Base-by-base conservation (phyloP, 768 basidiomycete species). In the Candolleomyces efflorescens region DNA sequence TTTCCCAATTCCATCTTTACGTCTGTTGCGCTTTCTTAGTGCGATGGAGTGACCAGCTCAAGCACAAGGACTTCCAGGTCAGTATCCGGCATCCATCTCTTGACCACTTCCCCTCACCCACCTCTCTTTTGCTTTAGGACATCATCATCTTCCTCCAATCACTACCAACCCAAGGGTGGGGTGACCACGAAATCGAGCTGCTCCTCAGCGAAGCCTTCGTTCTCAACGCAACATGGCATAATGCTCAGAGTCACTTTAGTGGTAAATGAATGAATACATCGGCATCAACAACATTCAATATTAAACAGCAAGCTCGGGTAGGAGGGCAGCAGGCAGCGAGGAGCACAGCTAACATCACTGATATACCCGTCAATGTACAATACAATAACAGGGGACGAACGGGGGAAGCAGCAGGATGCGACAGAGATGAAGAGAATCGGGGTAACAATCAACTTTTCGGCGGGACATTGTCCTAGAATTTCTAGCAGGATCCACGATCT, bases 141-240 rank as follows among this genome's bases (percentile, higher is more conserved):
- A 95, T 98, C 69, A 98, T 99, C 70, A 98, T 99, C 90, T 99
- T 97, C 75, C 80, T 99, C 12, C 93, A 95, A 69, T 93, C 90
- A 1, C 79, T 93, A 3, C 93, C 93, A 13, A 95, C 93, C 5
- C 92, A 94, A 68, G 85, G 83, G 55, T 99, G 97, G 97, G 86
- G 88, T 20, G 95, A 98, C 69, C 90, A 95, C 65, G 94, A 98
- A 67, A 88, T 98, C 47, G 94, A 98, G 68, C 82, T 98, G 75
- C 83, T 99, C 36, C 84, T 99, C 47, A 92, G 90, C 65, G 92
- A 98, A 73, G 96, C 97, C 1, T 99, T 96, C 68, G 90, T 98
- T 20, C 85, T 93, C 64, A 92, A 87, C 63, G 92, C 89, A 26
- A 89, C 90, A 72, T 94, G 92, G 92, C 91, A 93, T 62, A 92